Evolutionary conservation across 768 basidiomycete genomes (phyloP).

Genomic region (Amanita thiersii): DNA sequence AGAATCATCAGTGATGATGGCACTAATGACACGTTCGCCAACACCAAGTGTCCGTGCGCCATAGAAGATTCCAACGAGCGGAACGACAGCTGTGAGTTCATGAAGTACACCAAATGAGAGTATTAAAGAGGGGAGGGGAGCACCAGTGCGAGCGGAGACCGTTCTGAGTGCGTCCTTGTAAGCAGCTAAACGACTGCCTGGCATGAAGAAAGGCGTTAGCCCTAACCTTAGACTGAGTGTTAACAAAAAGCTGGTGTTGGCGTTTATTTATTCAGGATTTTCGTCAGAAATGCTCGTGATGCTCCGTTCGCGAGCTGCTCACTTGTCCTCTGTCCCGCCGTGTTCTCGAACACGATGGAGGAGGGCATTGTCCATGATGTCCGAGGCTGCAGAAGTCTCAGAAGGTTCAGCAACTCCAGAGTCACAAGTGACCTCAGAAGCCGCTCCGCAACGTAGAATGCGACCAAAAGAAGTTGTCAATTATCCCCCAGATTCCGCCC

Average conservation of each 20-base stretch:
- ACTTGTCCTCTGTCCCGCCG: not conserved
- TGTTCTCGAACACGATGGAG: constrained; percentile 2
- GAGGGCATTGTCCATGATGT: not conserved
- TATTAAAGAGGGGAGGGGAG: constrained; percentile 68
- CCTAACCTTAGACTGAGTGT: constrained; percentile 4
- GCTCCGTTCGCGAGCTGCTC: constrained; percentile 7
- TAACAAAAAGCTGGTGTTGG: not conserved
- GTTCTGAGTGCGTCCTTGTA: constrained; percentile 49
- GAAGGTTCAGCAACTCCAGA: not conserved
- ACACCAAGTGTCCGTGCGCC: constrained; percentile 56
- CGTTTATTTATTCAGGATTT: not conserved
- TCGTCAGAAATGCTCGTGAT: not conserved
- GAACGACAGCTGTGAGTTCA: constrained; percentile 75
- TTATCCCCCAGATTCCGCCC: constrained; percentile 20
- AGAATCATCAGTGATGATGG: constrained; percentile 19
- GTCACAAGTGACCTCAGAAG: not conserved
- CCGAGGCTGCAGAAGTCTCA: not conserved
- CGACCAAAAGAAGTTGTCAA: not conserved
- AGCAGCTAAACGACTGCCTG: constrained; percentile 28
- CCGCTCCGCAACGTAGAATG: not conserved
- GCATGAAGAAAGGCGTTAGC: constrained; percentile 12
- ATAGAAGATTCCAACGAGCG: constrained; percentile 70
- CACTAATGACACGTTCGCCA: constrained; percentile 55
- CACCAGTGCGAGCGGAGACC: constrained; percentile 61
- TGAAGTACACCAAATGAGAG: constrained; percentile 80